Base-by-base conservation (phyloP, 768 basidiomycete genomes). In the Termitomyces sp. region DNA sequence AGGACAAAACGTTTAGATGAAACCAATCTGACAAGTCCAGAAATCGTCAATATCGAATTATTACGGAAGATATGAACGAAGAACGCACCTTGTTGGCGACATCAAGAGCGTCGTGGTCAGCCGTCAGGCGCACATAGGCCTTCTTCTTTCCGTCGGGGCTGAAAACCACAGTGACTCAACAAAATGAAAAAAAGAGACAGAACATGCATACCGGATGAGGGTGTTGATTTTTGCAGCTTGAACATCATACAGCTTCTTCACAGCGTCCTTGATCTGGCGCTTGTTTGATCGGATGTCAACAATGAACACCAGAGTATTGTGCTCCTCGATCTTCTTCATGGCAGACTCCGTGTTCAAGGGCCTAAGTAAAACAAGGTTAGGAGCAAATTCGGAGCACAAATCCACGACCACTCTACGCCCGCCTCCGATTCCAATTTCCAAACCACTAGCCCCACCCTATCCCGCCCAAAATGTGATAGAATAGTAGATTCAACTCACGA, bases 261-360 rank as follows among this genome's bases (percentile, higher is more conserved):
- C 94, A 2, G 97, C 97, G 65, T 98, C 93, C 84, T 94, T 96
- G 79, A 98, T 98, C 75, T 99, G 93, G 45, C 93, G 85, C 84
- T 99, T 99, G 85, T 97, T 99, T 63, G 93, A 78, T 70, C 84
- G 87, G 72, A 98, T 67, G 73, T 98, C 95, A 51, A 97, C 94
- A 58, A 98, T 87, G 80, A 98, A 99, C 57, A 99, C 97, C 56
- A 98, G 84, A 32, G 97, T 99, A 76, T 99, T 98, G 81, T 98
- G 87, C 74, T 98, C 96, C 81, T 99, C 96, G 56, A 99, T 99
- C 84, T 99, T 97, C 84, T 98, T 96, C 96, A 98, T 98, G 59
- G 96, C 95, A 12, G 85, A 88, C 74, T 98, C 95, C 15, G 93
- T 96, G 85, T 93, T 96, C 71, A 93, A 71, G 17, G 91, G 91